Conservation (phyloP, 768 basidiomycete species). For the Arthromyces matolae region DNA sequence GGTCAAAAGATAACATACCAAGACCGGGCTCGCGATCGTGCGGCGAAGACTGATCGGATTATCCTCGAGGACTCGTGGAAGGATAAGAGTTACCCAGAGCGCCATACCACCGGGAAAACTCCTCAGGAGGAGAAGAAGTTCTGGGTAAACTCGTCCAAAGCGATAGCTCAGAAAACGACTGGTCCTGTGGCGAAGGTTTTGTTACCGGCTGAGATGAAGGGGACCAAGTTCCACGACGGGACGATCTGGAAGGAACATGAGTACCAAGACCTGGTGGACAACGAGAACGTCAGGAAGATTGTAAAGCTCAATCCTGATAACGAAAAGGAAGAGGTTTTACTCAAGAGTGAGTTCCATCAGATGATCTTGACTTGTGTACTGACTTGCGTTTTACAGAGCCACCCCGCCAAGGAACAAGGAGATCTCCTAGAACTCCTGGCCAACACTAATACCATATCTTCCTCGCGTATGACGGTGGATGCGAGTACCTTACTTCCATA, state of each 20-base stretch:
- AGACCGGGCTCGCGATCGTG: too few species aligned
- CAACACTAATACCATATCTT: too few species aligned
- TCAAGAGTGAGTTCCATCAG: too few species aligned
- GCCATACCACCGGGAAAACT: neutral
- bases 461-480: too few species aligned
- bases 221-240: neutral
- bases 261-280: conserved; percentile 9
- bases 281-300: conserved; percentile 5
- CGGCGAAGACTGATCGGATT: too few species aligned
- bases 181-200: conserved; percentile 7
- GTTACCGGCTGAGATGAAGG: conserved; percentile 4
- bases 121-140: conserved; percentile 2
- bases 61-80: conserved; percentile 11
- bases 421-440: too few species aligned
- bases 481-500: too few species aligned
- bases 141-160: conserved; percentile 11
- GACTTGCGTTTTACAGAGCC: too few species aligned
- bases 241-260: conserved; percentile 11
- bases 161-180: conserved; percentile 7
- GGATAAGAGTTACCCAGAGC: neutral
- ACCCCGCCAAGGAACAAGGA: too few species aligned
- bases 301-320: conserved; percentile 8
- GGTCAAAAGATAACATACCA: too few species aligned
- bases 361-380: too few species aligned
- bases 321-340: conserved; percentile 1